Conservation (phyloP, 1,284 basidiomycete species). For the Inonotus hispidus region DNA sequence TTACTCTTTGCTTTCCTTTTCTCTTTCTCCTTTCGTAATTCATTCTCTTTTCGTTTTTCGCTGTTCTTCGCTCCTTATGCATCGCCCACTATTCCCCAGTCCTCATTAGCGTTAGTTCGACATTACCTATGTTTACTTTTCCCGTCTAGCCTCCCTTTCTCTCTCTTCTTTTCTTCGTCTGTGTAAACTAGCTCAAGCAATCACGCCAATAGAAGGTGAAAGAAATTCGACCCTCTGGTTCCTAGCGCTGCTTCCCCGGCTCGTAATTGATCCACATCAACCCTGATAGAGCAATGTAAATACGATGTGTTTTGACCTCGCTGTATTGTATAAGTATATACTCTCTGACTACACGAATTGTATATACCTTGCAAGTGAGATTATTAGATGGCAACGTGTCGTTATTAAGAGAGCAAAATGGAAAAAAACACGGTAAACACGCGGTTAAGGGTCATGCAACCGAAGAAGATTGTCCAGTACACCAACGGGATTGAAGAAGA, state of each 20-base stretch:
- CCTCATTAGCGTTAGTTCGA: conserved; percentile 19
- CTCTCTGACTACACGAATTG: too few relatives aligned
- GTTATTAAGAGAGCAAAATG: too few relatives aligned
- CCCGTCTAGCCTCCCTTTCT: conserved; percentile 17
- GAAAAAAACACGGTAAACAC: too few relatives aligned
- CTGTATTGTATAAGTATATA: too few relatives aligned
- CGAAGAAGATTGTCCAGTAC: too few relatives aligned
- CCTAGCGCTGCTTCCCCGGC: background rate
- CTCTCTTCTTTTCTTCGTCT: conserved; percentile 1
- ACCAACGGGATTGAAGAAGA: too few relatives aligned
- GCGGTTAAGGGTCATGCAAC: too few relatives aligned
- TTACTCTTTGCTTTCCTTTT: conserved; percentile 20
- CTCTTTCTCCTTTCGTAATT: conserved; percentile 24
- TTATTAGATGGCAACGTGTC: too few relatives aligned
- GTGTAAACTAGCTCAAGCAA: conserved; percentile 27
- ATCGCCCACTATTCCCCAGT: conserved; percentile 20
- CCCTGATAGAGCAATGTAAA: background rate
- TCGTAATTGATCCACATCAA: background rate
- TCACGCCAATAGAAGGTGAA: background rate
- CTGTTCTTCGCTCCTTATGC: conserved; percentile 18
- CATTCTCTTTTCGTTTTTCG: conserved; percentile 23
- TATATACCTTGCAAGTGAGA: too few relatives aligned
- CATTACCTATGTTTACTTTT: conserved; percentile 22
- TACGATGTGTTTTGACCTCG: background rate
- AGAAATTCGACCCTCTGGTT: background rate